phyloP scores from a whole-genome alignment of 805 yeast species.

The Metschnikowia colocasiae region DNA sequence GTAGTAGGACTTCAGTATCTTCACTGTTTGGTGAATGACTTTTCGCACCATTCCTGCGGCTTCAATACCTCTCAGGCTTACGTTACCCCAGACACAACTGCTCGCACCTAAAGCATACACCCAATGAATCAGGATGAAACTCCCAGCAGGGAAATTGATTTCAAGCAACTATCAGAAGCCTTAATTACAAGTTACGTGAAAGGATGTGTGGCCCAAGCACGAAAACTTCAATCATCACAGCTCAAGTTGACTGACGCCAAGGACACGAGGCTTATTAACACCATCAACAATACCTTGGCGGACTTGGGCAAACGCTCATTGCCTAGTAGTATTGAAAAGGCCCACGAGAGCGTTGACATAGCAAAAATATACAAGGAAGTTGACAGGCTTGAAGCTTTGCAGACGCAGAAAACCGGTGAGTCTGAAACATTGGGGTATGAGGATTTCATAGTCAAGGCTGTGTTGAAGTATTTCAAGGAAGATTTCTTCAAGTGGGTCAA shows the following conservation, averaged over 20 bases:
- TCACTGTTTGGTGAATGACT: background rate
- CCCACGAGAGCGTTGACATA: conserved; percentile 61
- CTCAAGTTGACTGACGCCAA: background rate
- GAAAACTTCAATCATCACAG: background rate
- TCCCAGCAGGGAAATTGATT: conserved; percentile 6
- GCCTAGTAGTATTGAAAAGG: conserved; percentile 38
- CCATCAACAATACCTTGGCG: conserved; percentile 4
- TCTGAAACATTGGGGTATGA: conserved; percentile 25
- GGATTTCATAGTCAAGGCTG: conserved; percentile 33
- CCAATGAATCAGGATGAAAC: background rate
- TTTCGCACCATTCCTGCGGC: background rate
- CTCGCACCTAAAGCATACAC: background rate
- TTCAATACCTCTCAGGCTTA: background rate
- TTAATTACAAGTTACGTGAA: conserved; percentile 10
- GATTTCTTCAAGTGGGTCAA: conserved; percentile 85
- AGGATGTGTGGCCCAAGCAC: conserved; percentile 7
- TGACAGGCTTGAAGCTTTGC: conserved; percentile 32
- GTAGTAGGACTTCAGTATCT: too few relatives aligned
- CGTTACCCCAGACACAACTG: background rate
- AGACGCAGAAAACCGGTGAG: background rate
- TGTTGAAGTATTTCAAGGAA: conserved; percentile 53
- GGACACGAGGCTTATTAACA: conserved; percentile 3
- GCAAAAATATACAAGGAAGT: conserved; percentile 57
- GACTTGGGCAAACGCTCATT: conserved; percentile 12
- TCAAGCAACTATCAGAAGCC: conserved; percentile 9